Base-by-base conservation (phyloP, 2,329 filamentous ascomycete genomes). In the Diaporthe vexans region DNA sequence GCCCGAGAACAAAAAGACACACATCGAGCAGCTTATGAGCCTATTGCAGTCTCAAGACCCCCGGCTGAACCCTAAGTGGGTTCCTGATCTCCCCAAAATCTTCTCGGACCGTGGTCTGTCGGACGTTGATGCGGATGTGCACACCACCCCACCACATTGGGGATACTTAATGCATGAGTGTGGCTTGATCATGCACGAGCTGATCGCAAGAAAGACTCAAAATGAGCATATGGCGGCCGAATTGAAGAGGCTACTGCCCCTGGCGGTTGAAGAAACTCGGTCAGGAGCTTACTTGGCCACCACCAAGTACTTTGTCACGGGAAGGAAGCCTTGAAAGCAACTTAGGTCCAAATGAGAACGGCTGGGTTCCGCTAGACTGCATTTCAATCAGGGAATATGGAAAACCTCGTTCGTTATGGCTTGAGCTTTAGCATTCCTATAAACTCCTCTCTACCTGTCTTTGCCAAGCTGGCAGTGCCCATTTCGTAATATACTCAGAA, bases 91-190 rank as follows among this genome's bases (percentile, higher is more conserved):
- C 8, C 48, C 65, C 8, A 33, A 56, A 24, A 37, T 56, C 15
- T 69, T 69, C 46, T 26, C 33, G 15, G 51, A 40, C 2, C 8
- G 33, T 29, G 65, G 65, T 7, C 26, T 69, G 1, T 24, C 6
- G 3, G 48, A 56, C 33, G 24, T 43, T 10, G 65, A 69, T 21
- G 35, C 65, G 33, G 51, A 69, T 11, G 51, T 29, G n/a, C 48
- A 54, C 10, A 29, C 9, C n/a, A 56, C 37, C 8, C 65, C 65
- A 13, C 48, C 65, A 6, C 48, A 52, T 9, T 69, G 21, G 65
- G 65, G 51, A 10, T 69, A 56, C 65, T 17, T 56, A 17, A 43
- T 26, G 21, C 65, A 69, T 15, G 65, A 69, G 65, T 69, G 65
- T n/a, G 52, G 52, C 4, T 8, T 69, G 6, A 46, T 43, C 15